phyloP scores from a whole-genome alignment of 1,284 basidiomycete genomes.

The Malassezia arunalokei region DNA sequence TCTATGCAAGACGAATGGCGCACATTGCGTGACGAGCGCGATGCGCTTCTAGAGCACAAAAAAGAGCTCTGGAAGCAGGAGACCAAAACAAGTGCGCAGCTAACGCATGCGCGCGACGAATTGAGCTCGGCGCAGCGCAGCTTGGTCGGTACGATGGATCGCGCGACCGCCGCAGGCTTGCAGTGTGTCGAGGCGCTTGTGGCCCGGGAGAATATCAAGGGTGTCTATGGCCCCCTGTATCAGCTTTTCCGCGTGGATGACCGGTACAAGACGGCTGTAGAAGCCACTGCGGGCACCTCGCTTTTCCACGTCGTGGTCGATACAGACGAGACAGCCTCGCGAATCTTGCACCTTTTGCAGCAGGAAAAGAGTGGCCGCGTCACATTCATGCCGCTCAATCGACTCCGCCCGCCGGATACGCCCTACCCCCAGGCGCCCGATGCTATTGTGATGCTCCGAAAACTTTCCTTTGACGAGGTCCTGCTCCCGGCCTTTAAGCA shows the following conservation, averaged over 20 bases:
- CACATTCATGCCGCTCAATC: conserved; percentile 96
- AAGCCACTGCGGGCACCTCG: conserved; percentile 85
- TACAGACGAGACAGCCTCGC: conserved; percentile 76
- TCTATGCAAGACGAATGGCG: conserved; percentile 22
- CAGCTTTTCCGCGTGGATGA: conserved; percentile 83
- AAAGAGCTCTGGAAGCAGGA: conserved; percentile 60
- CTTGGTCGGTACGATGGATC: conserved; percentile 71
- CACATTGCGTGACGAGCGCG: conserved; percentile 42
- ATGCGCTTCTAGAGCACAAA: conserved; percentile 34
- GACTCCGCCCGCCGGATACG: conserved; percentile 64
- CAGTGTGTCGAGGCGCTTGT: conserved; percentile 71
- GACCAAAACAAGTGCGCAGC: conserved; percentile 60
- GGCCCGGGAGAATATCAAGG: conserved; percentile 58
- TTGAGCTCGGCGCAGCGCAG: conserved; percentile 64
- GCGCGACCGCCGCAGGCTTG: conserved; percentile 81
- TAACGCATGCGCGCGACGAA: conserved; percentile 67
- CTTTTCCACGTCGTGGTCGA: conserved; percentile 97
- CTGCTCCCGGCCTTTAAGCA: conserved; percentile 82
- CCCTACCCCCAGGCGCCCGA: conserved; percentile 62
- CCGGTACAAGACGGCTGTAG: conserved; percentile 83
- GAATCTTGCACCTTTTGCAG: conserved; percentile 80
- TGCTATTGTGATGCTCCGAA: conserved; percentile 64
- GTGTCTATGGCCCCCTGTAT: conserved; percentile 85
- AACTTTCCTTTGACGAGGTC: conserved; percentile 63
- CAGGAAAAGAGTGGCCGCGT: conserved; percentile 82